Conservation (phyloP, 2,329 filamentous ascomycete species). For the Tolypocladium capitatum region DNA sequence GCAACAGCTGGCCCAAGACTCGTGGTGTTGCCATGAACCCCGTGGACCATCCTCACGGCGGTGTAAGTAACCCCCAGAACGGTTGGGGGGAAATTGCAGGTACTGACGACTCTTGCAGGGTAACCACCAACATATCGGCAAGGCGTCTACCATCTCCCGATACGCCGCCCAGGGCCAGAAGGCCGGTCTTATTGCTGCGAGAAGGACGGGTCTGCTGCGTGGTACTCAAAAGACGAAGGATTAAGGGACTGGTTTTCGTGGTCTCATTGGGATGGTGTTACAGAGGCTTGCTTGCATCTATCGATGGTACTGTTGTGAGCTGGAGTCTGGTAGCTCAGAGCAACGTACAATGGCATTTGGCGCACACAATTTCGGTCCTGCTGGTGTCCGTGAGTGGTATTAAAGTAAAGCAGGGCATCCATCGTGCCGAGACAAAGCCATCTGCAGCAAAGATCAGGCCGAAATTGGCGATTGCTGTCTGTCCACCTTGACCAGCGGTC, state of each 20-base stretch:
- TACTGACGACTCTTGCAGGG: constrained; percentile 45
- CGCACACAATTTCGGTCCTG: constrained; percentile 26
- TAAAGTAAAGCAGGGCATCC: too few relatives aligned
- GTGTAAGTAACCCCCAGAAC: constrained; percentile 39
- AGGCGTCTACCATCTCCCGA: constrained; percentile 97
- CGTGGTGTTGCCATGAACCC: constrained; percentile 99
- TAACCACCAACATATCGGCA: constrained; percentile 99
- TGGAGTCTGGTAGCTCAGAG: constrained; percentile 34
- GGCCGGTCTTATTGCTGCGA: constrained; percentile 99
- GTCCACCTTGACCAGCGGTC: too few relatives aligned
- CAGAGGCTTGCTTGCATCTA: constrained; percentile 47
- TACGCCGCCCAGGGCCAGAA: constrained; percentile 98
- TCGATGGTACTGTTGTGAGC: constrained; percentile 35
- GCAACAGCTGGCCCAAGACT: constrained; percentile 99
- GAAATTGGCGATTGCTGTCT: neutral
- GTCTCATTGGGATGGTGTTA: constrained; percentile 53
- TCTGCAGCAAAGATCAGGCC: neutral
- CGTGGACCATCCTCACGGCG: constrained; percentile 97
- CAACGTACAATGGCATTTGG: constrained; percentile 37
- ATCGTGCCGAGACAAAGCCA: too few relatives aligned
- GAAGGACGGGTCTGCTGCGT: constrained; percentile 98
- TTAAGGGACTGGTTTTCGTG: constrained; percentile 45
- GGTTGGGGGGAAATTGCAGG: constrained; percentile 4
- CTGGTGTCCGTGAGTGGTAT: constrained; percentile 6
- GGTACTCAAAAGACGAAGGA: constrained; percentile 99